Percentiles rank a stretch among this genome's conserved stretches.
These are phyloP conservation scores for Phytophthora megakarya DNA, from an alignment of 352 stramenopile species.

Conservation along the genomic window DNA sequence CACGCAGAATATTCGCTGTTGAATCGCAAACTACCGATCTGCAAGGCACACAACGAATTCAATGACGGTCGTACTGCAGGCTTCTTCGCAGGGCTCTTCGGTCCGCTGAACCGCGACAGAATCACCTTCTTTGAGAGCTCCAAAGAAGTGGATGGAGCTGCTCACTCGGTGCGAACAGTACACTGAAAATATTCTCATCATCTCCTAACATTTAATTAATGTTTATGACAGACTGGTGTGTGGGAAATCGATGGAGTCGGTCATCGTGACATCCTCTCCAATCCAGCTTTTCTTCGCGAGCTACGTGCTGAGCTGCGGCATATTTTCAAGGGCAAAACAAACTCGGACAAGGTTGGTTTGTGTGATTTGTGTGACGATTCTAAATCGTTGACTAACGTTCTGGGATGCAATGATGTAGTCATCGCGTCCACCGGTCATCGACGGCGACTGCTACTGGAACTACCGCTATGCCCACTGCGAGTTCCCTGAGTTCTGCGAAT, in stretches of 20 bases:
- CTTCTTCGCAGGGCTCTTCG: slow-evolving; percentile 77
- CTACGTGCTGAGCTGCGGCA: slow-evolving; percentile 71
- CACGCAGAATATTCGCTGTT: slow-evolving; percentile 68
- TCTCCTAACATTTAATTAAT: slow-evolving; percentile 7
- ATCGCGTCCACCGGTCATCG: slow-evolving; percentile 67
- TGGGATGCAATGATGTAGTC: slow-evolving; percentile 28
- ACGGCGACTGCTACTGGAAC: slow-evolving; percentile 87
- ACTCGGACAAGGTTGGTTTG: slow-evolving; percentile 59
- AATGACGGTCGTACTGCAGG: slow-evolving; percentile 22
- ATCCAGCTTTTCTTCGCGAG: slow-evolving; percentile 74
- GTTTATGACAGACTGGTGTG: slow-evolving; percentile 59
- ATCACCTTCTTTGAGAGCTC: slow-evolving; percentile 82
- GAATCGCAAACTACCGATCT: slow-evolving; percentile 47
- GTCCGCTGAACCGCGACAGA: slow-evolving; percentile 48
- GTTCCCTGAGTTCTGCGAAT: slow-evolving; percentile 82
- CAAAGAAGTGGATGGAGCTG: slow-evolving; percentile 29
- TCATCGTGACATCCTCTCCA: slow-evolving; percentile 78
- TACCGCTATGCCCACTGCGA: slow-evolving; percentile 74
- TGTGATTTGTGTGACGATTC: background rate
- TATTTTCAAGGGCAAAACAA: slow-evolving; percentile 59
- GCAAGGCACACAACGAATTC: slow-evolving; percentile 24
- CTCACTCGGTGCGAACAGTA: slow-evolving; percentile 38
- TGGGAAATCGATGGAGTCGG: slow-evolving; percentile 80
- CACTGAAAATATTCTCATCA: background rate
- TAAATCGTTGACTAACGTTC: background rate